Base-by-base conservation (phyloP, 345 rosid species). In the Citrus sp. region DNA sequence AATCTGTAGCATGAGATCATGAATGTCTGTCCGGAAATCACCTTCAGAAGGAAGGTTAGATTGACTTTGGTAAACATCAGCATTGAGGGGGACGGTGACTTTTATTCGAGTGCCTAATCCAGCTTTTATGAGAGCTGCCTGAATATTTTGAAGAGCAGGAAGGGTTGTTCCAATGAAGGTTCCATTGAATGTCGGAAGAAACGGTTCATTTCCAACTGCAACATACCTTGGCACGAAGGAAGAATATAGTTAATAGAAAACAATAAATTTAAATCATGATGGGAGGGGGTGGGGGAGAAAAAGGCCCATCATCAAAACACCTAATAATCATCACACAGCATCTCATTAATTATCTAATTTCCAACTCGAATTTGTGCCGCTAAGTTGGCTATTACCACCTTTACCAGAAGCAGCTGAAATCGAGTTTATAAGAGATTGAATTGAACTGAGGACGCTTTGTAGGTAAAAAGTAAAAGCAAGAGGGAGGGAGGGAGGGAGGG, bases 151-250 rank as follows among this genome's bases (percentile, higher is more conserved):
- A 42, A 89, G 87, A 63, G 97, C 97, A 68, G 97, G 93, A 8
- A 87, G 85, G 14, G 91, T 87, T 78, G 88, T 80, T 3, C 25
- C 30, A 27, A 85, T 75, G 72, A 76, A 92, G 37, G 72, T 90
- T 83, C 86, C 87, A 65, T 90, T 89, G 79, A 76, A 90, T 28
- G 90, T 49, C 46, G 81, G 60, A 16, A 92, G 82, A 67, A 90
- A 90, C 14, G 96, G 96, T 75, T 92, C 96, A 76, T 90, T 92
- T 75, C 93, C 92, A 35, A 89, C 92, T 9, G 92, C 94, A 21
- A 92, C 92, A 60, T 89, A 85, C 84, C 96, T 90, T 58, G 7
- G 71, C 42, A 27, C 19, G 21, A 74, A 25, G 2, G 21, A 30
- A 30, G 14, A 24, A 46, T 32, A 64, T n/a, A 18, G 73, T 40